Evolutionary conservation across 2,329 filamentous ascomycete species (phyloP), one percentile per base, ranked within the genome.

Genomic region (Penicillium oxalicum): DNA sequence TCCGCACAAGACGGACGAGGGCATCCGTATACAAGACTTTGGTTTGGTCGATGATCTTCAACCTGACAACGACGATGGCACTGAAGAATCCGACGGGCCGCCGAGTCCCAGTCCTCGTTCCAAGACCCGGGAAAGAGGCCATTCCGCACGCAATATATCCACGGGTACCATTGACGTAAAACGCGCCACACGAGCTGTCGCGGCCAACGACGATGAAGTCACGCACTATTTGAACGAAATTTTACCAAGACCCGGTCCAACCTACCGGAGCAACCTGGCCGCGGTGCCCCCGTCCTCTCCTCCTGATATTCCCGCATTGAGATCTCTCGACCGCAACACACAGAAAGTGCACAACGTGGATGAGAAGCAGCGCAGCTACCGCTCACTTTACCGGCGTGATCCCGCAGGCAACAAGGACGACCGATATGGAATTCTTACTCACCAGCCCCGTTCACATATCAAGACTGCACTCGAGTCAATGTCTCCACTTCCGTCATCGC

Each of bases 51-150:
- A 58, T 35, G 58, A 57, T 24, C 56, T 53, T 5, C 55, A 57
- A 25, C 38, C 53, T 5, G 49, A 4, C 3, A 11, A 52, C 12
- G 49, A 54, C 29, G 61, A 66, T n/a, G 59, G 57, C 12, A 65
- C 59, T 3, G 60, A 61, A 5, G 66, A 68, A 32, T 49, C 62
- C 1, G 65, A 66, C 5, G 56, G 58, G 34, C 66, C 66, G 5
- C 61, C 61, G 8, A 69, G 66, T 40, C 66, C 66, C 29, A 68
- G 65, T 44, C 65, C 63, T 26, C 65, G 61, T 5, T 66, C 62
- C 27, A 69, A 69, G 48, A 55, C 57, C n/a, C 58, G 60, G 26
- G 58, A 55, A 39, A 46, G 51, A 8, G 55, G 56, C 11, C 35
- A 28, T 25, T 54, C 55, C 36, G 35, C 46, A 6, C 54, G 52